Evolutionary conservation across 495 filamentous ascomycete genomes (phyloP).

Genomic region (Penicillium cosmopolitanum): DNA sequence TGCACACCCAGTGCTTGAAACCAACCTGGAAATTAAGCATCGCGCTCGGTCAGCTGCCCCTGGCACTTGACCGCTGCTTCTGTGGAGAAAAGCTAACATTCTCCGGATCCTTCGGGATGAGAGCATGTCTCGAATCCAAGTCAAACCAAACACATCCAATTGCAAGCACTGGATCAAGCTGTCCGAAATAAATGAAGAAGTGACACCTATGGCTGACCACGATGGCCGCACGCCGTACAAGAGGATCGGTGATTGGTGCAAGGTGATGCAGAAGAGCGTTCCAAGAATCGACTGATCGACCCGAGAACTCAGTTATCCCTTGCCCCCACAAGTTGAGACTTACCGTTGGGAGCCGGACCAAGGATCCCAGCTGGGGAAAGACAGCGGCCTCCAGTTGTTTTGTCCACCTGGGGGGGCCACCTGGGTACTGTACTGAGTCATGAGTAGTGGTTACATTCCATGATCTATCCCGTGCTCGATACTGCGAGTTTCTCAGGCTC

Average conservation of each 20-base stretch:
- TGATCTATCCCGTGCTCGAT: neutral
- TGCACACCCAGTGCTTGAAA: neutral
- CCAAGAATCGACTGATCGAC: slow-evolving; percentile 19
- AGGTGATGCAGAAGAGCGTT: slow-evolving; percentile 8
- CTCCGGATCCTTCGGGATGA: neutral
- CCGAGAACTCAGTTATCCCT: slow-evolving; percentile 25
- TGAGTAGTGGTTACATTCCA: too few relatives aligned
- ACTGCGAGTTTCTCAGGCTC: neutral
- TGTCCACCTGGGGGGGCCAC: neutral
- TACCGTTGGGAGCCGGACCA: slow-evolving; percentile 8
- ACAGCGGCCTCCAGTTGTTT: neutral
- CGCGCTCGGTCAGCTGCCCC: slow-evolving; percentile 2
- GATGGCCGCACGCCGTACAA: slow-evolving; percentile 9
- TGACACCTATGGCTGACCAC: slow-evolving; percentile 15
- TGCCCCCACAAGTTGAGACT: slow-evolving; percentile 13
- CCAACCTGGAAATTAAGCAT: slow-evolving; percentile 1
- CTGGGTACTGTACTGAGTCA: too few relatives aligned
- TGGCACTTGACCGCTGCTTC: slow-evolving; percentile 7
- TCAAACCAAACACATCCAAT: neutral
- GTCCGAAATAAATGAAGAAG: neutral
- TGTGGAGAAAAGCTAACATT: neutral
- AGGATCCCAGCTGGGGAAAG: slow-evolving; percentile 6
- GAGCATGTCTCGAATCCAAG: neutral
- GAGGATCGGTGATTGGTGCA: slow-evolving; percentile 15
- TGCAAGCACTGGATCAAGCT: neutral